Base-by-base conservation (phyloP, 2,329 filamentous ascomycete species). In the Passalora sequoiae region DNA sequence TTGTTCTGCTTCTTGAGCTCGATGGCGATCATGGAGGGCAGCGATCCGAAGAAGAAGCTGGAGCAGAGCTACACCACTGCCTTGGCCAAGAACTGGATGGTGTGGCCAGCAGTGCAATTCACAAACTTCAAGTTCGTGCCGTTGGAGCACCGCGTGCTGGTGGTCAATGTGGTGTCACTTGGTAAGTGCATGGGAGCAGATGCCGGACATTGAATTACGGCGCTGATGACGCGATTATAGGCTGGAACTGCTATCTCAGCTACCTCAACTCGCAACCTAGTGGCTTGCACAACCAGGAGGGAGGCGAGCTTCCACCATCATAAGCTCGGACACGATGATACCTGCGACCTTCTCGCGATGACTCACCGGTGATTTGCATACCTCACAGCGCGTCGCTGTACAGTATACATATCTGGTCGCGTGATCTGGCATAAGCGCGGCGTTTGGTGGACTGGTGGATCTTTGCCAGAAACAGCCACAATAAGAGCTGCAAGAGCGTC, bases 61-160 rank as follows among this genome's bases (percentile, higher is more conserved):
- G 68, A 78, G 47, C 80, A 76, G 59, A 84, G 77, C 47, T 96
- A 89, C 69, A 66, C 69, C 54, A 74, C 77, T 9, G 85, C 86
- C 22, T 77, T 95, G 60, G 76, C 76, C 64, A 83, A 86, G 64
- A 96, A 95, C 71, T 88, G 87, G 75, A 77, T 87, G 71, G 67
- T 96, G 43, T 96, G 89, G 89, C 89, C 89, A 3, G 72, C 71
- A 55, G 87, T 94, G 43, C 89, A 96, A 71, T 72, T 83, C 41
- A 74, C 83, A 60, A 96, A 96, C 73, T 96, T 96, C 70, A 84
- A 84, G 60, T 77, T 92, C 52, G 78, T 95, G 51, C 89, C 89
- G 37, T 72, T 94, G 50, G 79, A 94, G 62, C 81, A 91, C 67
- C 77, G 89, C 46, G 79, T 96, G 30, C 70, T 95, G 57, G 83